Conservation (phyloP, 192 early-diverging fungal species). For the Linnemannia schmuckeri region DNA sequence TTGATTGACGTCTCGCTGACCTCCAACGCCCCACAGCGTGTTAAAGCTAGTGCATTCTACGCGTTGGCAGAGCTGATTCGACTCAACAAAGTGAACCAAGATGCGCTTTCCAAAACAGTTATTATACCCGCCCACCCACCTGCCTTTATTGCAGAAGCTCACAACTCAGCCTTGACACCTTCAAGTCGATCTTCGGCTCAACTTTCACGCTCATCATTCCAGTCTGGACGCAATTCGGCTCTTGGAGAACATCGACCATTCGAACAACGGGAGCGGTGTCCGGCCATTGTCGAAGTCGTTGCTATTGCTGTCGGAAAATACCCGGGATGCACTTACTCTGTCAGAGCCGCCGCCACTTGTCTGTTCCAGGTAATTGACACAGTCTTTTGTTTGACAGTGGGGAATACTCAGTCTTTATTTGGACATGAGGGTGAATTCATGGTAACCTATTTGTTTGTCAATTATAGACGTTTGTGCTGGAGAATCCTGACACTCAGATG, state of each 20-base stretch:
- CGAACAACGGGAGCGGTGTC: slow-evolving; percentile 68
- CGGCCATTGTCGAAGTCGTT: slow-evolving; percentile 86
- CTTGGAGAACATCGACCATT: slow-evolving; percentile 34
- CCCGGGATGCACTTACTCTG: slow-evolving; percentile 64
- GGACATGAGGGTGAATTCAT: neutral
- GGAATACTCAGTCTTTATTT: neutral
- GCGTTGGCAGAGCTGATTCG: slow-evolving; percentile 89
- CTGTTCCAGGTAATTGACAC: slow-evolving; percentile 67
- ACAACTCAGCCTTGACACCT: slow-evolving; percentile 1
- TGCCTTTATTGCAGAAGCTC: slow-evolving; percentile 8
- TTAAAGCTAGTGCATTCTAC: slow-evolving; percentile 86
- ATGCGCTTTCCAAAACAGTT: slow-evolving; percentile 77
- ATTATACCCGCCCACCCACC: slow-evolving; percentile 70
- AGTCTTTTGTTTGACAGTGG: neutral
- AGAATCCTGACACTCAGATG: slow-evolving; percentile 91
- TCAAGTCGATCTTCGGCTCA: slow-evolving; percentile 34
- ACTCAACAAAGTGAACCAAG: slow-evolving; percentile 82
- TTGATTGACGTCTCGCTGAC: slow-evolving; percentile 86
- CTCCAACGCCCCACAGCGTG: slow-evolving; percentile 80
- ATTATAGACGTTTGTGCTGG: slow-evolving; percentile 74
- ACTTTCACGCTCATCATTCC: slow-evolving; percentile 35
- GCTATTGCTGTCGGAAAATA: slow-evolving; percentile 78
- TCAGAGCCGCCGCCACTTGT: slow-evolving; percentile 88
- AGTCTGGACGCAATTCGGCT: slow-evolving; percentile 43
- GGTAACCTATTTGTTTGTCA: neutral